A percentile compares a stretch with the other conserved stretches of the same genome.
Conservation (phyloP, 2,329 filamentous ascomycete species). For the Trichoderma atrobrunneum region DNA sequence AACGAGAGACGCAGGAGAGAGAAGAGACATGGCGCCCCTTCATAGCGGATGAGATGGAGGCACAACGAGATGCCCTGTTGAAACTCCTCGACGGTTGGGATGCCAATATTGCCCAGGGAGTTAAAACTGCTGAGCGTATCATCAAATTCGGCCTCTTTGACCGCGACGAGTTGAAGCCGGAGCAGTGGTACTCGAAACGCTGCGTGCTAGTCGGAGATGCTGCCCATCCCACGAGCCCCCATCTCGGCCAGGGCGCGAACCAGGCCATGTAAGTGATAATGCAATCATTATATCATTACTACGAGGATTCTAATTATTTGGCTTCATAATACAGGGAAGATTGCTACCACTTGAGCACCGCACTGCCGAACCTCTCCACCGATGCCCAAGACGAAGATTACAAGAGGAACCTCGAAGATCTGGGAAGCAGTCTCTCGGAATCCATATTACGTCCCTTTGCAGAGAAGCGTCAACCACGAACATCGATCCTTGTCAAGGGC, state of each 20-base stretch:
- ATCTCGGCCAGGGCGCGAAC: constrained; percentile 29
- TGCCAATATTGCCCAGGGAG: constrained; percentile 21
- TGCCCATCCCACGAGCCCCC: constrained; percentile 28
- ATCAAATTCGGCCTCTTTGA: constrained; percentile 31
- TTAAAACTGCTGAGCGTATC: constrained; percentile 25
- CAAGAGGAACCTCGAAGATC: neutral
- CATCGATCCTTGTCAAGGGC: constrained; percentile 25
- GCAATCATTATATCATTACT: neutral
- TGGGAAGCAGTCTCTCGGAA: constrained; percentile 9
- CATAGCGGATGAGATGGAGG: constrained; percentile 20
- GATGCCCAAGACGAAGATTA: constrained; percentile 2
- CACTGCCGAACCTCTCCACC: constrained; percentile 13
- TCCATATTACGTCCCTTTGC: constrained; percentile 21
- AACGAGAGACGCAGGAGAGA: constrained; percentile 23
- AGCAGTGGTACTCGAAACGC: constrained; percentile 26
- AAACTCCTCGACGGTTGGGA: constrained; percentile 24
- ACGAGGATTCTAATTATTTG: neutral
- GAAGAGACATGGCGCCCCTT: constrained; percentile 28
- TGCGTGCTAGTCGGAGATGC: constrained; percentile 27
- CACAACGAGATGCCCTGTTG: constrained; percentile 21
- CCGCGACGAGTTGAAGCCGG: constrained; percentile 23
- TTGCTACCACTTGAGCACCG: constrained; percentile 20
- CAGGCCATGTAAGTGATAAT: constrained; percentile 22
- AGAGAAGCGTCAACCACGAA: constrained; percentile 25
- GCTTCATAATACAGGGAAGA: constrained; percentile 15